Percentiles rank a stretch among this genome's conserved stretches.
Evolutionary conservation across 768 basidiomycete species (phyloP).

Genomic region (Gymnopilus junonius): DNA sequence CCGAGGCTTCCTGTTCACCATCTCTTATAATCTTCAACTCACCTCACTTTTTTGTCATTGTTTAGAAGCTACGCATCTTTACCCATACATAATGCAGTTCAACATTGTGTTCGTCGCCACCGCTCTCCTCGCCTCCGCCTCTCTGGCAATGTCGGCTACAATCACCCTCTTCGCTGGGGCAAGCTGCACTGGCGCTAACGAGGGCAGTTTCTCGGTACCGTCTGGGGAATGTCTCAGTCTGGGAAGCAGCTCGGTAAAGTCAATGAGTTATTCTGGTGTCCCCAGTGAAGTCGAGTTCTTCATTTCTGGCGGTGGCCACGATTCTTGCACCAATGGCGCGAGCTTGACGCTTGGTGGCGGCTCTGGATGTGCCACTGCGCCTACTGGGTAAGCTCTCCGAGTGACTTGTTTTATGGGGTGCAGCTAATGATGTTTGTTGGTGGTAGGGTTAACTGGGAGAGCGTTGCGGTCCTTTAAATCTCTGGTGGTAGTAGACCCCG

Average conservation of each 20-base stretch:
- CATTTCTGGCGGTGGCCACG: conserved; percentile 20
- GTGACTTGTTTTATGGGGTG: not conserved
- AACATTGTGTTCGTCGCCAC: conserved; percentile 16
- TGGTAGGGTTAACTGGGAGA: conserved; percentile 24
- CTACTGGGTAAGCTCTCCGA: conserved; percentile 18
- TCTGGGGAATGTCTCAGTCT: conserved; percentile 15
- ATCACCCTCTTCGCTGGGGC: conserved; percentile 9
- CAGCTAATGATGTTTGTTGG: conserved; percentile 10
- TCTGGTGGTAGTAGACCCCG: not conserved
- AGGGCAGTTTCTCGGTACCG: not conserved
- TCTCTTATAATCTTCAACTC: not conserved
- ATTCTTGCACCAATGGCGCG: conserved; percentile 20
- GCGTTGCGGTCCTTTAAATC: conserved; percentile 9
- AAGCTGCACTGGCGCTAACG: conserved; percentile 4
- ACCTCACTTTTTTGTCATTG: not conserved
- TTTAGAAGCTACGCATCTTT: conserved; percentile 17
- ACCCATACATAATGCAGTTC: conserved; percentile 26
- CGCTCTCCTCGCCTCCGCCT: conserved; percentile 17
- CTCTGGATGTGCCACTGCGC: conserved; percentile 23
- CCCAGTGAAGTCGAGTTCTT: conserved; percentile 19
- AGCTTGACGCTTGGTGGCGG: conserved; percentile 10
- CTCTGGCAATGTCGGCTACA: conserved; percentile 17
- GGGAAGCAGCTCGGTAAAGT: conserved; percentile 17
- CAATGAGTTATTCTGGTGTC: conserved; percentile 22
- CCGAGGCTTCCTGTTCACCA: not conserved